Evolutionary conservation across 192 early-diverging fungal species (phyloP).

Genomic region (Ambispora gerdemannii): DNA sequence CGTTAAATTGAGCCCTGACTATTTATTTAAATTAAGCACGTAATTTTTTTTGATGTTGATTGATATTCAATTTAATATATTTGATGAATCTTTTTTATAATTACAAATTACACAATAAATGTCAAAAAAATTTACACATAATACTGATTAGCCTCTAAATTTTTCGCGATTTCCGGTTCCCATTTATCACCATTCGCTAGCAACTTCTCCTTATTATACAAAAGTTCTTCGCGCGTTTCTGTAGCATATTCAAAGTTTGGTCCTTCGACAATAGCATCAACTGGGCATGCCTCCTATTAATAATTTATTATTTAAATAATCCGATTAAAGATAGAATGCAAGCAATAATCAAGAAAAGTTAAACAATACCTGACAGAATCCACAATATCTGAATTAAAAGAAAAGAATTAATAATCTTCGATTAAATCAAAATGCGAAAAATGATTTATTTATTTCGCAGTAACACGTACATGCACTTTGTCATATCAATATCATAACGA

Average conservation of each 20-base stretch:
- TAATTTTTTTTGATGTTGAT: no score
- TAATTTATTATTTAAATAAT: background rate
- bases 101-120: no score
- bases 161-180: conserved; percentile 89
- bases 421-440: background rate
- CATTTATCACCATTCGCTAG: conserved; percentile 97
- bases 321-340: background rate
- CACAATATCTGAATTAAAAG: conserved; percentile 77
- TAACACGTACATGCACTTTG: conserved; percentile 79
- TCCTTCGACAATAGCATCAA: conserved; percentile 97
- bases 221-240: conserved; percentile 95
- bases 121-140: conserved; percentile 15
- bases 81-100: no score
- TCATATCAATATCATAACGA: conserved; percentile 99
- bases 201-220: conserved; percentile 98
- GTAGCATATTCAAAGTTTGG: conserved; percentile 96
- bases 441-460: no score
- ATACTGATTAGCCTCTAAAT: conserved; percentile 47
- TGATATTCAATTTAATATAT: no score
- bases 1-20: no score
- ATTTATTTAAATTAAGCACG: no score
- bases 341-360: background rate
- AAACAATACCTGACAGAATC: conserved; percentile 79
- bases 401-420: background rate
- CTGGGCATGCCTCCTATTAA: conserved; percentile 79